A percentile compares a stretch with the other conserved stretches of the same genome.
phyloP scores from a whole-genome alignment of 2,329 filamentous ascomycete species.

The Aspergillus vadensis region DNA sequence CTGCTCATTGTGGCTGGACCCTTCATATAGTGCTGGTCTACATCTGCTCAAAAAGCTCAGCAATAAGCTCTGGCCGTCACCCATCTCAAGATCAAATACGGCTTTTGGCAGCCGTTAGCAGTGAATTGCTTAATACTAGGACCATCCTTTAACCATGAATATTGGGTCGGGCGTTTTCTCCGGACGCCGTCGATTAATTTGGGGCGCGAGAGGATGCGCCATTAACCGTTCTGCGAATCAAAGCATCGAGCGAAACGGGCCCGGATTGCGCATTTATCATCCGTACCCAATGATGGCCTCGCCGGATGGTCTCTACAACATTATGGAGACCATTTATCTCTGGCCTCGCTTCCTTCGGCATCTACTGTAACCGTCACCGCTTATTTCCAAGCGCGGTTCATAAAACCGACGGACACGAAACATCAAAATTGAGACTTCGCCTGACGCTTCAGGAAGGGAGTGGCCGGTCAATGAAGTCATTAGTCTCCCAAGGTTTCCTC shows the following conservation, averaged over 20 bases:
- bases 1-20: background rate
- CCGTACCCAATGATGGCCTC: background rate
- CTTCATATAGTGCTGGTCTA: background rate
- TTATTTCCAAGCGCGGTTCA: background rate
- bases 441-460: background rate
- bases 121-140: background rate
- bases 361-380: background rate
- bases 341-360: background rate
- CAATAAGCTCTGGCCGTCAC: background rate
- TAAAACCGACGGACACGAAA: background rate
- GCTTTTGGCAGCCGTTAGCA: background rate
- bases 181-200: background rate
- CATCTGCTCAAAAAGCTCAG: background rate
- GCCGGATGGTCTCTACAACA: background rate
- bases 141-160: background rate
- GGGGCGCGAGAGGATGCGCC: background rate
- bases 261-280: background rate
- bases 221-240: slow-evolving; percentile 1
- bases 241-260: background rate
- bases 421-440: background rate
- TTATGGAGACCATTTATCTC: background rate
- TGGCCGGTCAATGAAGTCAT: background rate
- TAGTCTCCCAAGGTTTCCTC: background rate
- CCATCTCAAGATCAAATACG: background rate
- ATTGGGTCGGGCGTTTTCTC: background rate